Evolutionary conservation across 345 rosid genomes (phyloP), one percentile per base, ranked within the genome.

Genomic region (Orychophragmus violaceus): DNA sequence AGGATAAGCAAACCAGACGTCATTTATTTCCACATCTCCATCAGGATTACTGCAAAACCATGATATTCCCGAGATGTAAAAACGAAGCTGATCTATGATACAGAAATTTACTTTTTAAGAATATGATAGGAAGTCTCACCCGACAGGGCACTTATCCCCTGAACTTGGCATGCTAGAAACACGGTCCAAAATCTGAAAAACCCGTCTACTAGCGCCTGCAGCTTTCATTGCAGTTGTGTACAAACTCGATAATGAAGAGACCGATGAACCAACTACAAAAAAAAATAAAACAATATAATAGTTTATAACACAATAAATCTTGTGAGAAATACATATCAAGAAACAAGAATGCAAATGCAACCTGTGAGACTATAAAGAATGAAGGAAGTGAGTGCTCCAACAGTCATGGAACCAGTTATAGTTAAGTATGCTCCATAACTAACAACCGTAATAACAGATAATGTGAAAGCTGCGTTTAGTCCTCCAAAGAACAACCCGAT

Each of bases 351-450:
- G 22, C 17, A 49, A 60, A 62, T 33, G 32, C 12, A 81, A 93
- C 98, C 98, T 66, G 98, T 93, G 71, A 90, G 93, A 58, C 98
- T 93, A 52, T 93, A 90, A 69, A 93, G 97, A 59, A 93, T 90
- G 85, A 93, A 93, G 66, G 98, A 93, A 42, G 97, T 93, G 64
- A 93, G 97, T 19, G 91, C 76, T 39, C 98, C 98, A 0, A 83
- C 84, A 3, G 96, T 90, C 94, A 93, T 72, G 75, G 82, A 77
- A 74, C 97, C 97, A 28, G 72, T 78, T 64, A 93, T 93, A 18
- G 98, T 86, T 73, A 90, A 80, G 78, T 86, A 81, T 8, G 97
- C 97, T 64, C 97, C 98, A 67, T 93, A 90, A 44, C 86, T 77
- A 42, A 90, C 97, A 59, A 93, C 96, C 10, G 84, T 46, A 6